A percentile compares a stretch with the other conserved stretches of the same genome.
These are phyloP conservation scores for Casuarina cunninghamiana DNA, from an alignment of 306 rosid genomes.

Conservation along the genomic window DNA sequence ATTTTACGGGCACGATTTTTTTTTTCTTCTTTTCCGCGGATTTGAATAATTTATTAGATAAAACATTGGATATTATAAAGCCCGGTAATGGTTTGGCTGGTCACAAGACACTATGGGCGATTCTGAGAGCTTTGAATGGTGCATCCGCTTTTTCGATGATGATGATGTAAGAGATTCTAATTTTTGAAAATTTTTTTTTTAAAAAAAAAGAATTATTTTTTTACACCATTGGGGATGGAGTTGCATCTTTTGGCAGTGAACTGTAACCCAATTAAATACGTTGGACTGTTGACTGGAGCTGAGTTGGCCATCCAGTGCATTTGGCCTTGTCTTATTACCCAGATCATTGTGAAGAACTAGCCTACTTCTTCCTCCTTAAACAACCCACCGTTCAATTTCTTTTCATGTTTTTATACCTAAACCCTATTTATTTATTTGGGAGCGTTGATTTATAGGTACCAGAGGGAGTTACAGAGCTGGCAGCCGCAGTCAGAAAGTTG, in stretches of 20 bases:
- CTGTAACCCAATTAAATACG: neutral
- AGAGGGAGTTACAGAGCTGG: neutral
- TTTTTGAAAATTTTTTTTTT: neutral
- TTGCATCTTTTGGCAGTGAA: neutral
- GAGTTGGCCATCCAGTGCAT: neutral
- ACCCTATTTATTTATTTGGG: too few relatives aligned
- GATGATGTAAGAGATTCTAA: neutral
- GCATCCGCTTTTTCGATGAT: neutral
- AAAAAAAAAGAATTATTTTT: too few relatives aligned
- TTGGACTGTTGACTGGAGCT: slow-evolving; percentile 1
- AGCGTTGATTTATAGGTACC: too few relatives aligned
- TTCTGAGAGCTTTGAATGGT: neutral
- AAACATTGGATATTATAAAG: too few relatives aligned
- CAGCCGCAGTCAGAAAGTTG: neutral
- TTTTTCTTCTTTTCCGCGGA: neutral
- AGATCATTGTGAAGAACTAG: neutral
- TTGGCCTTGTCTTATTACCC: neutral
- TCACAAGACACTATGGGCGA: slow-evolving; percentile 2
- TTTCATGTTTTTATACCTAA: too few relatives aligned
- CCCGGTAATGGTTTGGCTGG: neutral
- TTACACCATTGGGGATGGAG: neutral
- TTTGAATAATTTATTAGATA: neutral
- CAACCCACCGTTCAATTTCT: too few relatives aligned
- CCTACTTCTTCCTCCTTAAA: neutral
- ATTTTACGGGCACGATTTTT: neutral